A percentile compares a stretch with the other conserved stretches of the same genome.
phyloP scores from a whole-genome alignment of 305 asterid genomes.

The Fraxinus sp. region DNA sequence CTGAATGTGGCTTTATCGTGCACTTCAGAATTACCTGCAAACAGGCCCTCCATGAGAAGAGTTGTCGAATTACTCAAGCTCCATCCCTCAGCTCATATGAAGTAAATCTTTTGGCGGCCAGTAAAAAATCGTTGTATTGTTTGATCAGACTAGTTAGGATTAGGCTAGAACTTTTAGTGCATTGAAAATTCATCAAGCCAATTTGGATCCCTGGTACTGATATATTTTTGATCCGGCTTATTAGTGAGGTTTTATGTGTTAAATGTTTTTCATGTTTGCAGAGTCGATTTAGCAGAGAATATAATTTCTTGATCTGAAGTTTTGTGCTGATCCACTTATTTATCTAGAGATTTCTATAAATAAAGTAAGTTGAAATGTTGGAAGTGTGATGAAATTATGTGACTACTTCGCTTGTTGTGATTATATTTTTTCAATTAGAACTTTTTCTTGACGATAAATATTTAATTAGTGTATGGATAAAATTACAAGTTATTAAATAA shows the following conservation, averaged over 20 bases:
- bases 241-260: not conserved
- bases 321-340: not conserved
- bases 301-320: not conserved
- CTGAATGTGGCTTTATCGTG: constrained; percentile 66
- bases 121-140: not conserved
- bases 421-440: too few relatives aligned
- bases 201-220: not conserved
- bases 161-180: not conserved
- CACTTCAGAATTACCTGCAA: constrained; percentile 53
- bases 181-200: not conserved
- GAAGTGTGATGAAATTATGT: not conserved
- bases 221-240: not conserved
- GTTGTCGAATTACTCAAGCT: constrained; percentile 68
- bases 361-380: not conserved
- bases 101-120: constrained; percentile 18
- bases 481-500: too few relatives aligned
- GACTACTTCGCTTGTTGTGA: too few relatives aligned
- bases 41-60: constrained; percentile 89
- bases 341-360: not conserved
- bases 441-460: too few relatives aligned
- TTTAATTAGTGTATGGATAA: too few relatives aligned
- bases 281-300: not conserved
- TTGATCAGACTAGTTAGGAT: not conserved
- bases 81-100: constrained; percentile 31
- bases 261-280: not conserved